Evolutionary conservation across 257 asterid genomes (phyloP).

Genomic region (Jacaranda mimosifolia): DNA sequence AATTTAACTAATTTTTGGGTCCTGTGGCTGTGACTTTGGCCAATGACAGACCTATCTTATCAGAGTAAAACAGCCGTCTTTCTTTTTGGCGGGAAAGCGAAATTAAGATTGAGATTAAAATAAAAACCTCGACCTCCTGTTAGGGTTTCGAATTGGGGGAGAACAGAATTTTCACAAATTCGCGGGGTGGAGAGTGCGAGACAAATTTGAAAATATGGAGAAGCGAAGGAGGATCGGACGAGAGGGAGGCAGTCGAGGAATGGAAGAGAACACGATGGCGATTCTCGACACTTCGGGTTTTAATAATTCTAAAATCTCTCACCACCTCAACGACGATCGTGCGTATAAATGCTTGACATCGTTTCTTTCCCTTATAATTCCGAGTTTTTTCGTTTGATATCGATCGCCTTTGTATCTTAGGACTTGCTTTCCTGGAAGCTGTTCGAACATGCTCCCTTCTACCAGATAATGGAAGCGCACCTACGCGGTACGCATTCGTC

Average conservation of each 20-base stretch:
- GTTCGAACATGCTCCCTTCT: conserved; percentile 83
- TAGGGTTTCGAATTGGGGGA: conserved; percentile 53
- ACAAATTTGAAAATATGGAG: conserved; percentile 44
- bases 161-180: background rate
- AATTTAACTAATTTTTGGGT: background rate
- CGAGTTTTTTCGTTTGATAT: background rate
- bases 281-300: conserved; percentile 84
- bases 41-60: conserved; percentile 12
- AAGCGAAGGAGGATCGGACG: conserved; percentile 46
- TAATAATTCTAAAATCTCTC: conserved; percentile 55
- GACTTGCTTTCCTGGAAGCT: conserved; percentile 87
- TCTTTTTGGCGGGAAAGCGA: conserved; percentile 43
- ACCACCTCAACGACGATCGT: conserved; percentile 84
- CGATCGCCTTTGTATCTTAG: conserved; percentile 43
- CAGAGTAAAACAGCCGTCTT: background rate
- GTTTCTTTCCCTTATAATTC: background rate
- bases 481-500: conserved; percentile 59
- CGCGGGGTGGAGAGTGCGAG: background rate
- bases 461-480: conserved; percentile 65
- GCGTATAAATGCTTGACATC: conserved; percentile 3
- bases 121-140: background rate
- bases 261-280: conserved; percentile 90
- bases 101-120: background rate
- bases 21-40: background rate
- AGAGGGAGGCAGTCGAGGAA: conserved; percentile 47